phyloP scores from a whole-genome alignment of 371 early-diverging fungal species.

The Lichtheimia hyalospora region DNA sequence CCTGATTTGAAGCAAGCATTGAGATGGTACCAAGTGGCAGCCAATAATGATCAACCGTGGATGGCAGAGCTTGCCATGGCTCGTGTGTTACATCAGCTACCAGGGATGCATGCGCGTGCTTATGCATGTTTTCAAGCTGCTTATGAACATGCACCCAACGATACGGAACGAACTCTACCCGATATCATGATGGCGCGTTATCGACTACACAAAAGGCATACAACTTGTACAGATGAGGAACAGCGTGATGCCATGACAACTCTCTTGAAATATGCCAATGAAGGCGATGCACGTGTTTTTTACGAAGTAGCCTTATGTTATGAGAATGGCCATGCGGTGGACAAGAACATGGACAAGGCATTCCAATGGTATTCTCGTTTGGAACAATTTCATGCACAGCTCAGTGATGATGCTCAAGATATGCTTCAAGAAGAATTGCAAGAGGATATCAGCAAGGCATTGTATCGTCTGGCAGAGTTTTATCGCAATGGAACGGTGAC shows the following conservation, averaged over 20 bases:
- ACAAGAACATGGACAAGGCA: constrained; percentile 50
- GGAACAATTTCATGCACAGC: neutral
- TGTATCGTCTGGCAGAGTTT: constrained; percentile 35
- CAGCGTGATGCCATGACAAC: constrained; percentile 15
- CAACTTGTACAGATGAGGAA: constrained; percentile 19
- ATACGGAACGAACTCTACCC: neutral
- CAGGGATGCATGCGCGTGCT: constrained; percentile 11
- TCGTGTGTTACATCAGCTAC: constrained; percentile 10
- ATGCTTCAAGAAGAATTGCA: constrained; percentile 27
- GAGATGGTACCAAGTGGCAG: constrained; percentile 34
- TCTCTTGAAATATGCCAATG: constrained; percentile 18
- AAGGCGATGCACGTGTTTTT: constrained; percentile 25
- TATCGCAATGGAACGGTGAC: constrained; percentile 28
- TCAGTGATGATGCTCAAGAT: neutral
- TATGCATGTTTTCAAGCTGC: constrained; percentile 13
- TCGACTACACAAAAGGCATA: constrained; percentile 31
- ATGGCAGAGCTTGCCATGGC: constrained; percentile 22
- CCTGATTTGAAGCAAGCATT: constrained; percentile 24
- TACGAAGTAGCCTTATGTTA: constrained; percentile 74
- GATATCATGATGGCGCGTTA: constrained; percentile 37
- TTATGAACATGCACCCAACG: constrained; percentile 6
- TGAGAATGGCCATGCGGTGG: constrained; percentile 67
- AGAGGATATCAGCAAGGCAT: constrained; percentile 29
- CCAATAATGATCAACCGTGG: constrained; percentile 18
- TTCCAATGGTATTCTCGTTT: constrained; percentile 56